These are phyloP conservation scores for Penicillium longicatenatum DNA, from an alignment of 495 filamentous ascomycete species.

Conservation along the genomic window DNA sequence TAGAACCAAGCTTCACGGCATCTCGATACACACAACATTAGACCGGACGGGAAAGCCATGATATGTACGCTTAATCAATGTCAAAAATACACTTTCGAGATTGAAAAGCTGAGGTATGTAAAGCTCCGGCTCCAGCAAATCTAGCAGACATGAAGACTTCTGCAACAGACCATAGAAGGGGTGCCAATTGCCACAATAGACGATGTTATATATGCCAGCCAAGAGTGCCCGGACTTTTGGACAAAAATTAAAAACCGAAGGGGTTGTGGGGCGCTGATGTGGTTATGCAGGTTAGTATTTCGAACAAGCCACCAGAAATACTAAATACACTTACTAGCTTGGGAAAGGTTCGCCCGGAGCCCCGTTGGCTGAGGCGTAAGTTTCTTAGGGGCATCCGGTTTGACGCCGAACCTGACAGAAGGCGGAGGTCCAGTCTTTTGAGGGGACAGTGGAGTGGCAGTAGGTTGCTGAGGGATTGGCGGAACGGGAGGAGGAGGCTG, in stretches of 20 bases:
- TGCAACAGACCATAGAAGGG: slow-evolving; percentile 16
- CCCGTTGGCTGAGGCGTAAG: slow-evolving; percentile 89
- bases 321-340: slow-evolving; percentile 77
- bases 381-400: slow-evolving; percentile 65
- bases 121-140: slow-evolving; percentile 7
- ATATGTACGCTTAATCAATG: slow-evolving; percentile 30
- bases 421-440: slow-evolving; percentile 96
- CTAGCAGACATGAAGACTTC: neutral
- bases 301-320: slow-evolving; percentile 1
- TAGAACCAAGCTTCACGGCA: slow-evolving; percentile 15
- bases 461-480: slow-evolving; percentile 53
- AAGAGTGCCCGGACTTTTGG: slow-evolving; percentile 10
- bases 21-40: slow-evolving; percentile 16
- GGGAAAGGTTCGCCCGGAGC: slow-evolving; percentile 80
- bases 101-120: slow-evolving; percentile 22
- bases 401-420: slow-evolving; percentile 84
- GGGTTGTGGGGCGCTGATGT: slow-evolving; percentile 81
- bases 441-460: slow-evolving; percentile 63
- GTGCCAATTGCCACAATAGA: slow-evolving; percentile 27
- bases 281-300: slow-evolving; percentile 22
- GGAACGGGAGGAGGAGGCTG: slow-evolving; percentile 41
- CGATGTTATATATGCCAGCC: slow-evolving; percentile 24
- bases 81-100: slow-evolving; percentile 17
- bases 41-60: slow-evolving; percentile 8
- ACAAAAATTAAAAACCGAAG: slow-evolving; percentile 72